A percentile compares a stretch with the other conserved stretches of the same genome.
These are phyloP conservation scores for Kazachstania psychrophila DNA, from an alignment of 805 yeast species.

Conservation along the genomic window DNA sequence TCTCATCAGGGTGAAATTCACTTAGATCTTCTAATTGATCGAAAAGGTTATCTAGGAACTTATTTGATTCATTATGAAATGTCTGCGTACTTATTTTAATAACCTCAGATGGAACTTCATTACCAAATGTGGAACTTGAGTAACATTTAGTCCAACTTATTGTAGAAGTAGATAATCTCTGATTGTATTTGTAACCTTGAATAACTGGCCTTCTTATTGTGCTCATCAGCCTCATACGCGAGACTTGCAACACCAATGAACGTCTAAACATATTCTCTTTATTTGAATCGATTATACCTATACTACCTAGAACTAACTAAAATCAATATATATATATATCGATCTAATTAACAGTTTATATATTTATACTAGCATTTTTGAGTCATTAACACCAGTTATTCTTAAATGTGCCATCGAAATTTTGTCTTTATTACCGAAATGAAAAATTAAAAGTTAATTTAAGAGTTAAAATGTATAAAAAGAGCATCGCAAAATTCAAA, in stretches of 20 bases:
- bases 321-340: too few relatives aligned
- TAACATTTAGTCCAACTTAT: too few relatives aligned
- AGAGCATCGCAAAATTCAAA: too few relatives aligned
- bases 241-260: not conserved
- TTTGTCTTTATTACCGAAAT: not conserved
- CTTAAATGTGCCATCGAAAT: too few relatives aligned
- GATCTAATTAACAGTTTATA: too few relatives aligned
- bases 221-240: not conserved
- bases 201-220: not conserved
- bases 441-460: not conserved
- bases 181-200: too few relatives aligned
- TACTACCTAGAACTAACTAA: too few relatives aligned
- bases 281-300: too few relatives aligned
- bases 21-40: constrained; percentile 60
- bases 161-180: too few relatives aligned
- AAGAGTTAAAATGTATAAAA: too few relatives aligned
- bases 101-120: constrained; percentile 43
- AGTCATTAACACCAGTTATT: too few relatives aligned
- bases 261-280: constrained; percentile 2
- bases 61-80: constrained; percentile 58
- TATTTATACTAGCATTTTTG: too few relatives aligned
- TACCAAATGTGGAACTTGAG: constrained; percentile 42
- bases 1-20: constrained; percentile 57
- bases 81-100: constrained; percentile 38
- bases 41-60: constrained; percentile 57